phyloP scores from a whole-genome alignment of 2,329 filamentous ascomycete genomes.

The Sodiomyces alkalinus region DNA sequence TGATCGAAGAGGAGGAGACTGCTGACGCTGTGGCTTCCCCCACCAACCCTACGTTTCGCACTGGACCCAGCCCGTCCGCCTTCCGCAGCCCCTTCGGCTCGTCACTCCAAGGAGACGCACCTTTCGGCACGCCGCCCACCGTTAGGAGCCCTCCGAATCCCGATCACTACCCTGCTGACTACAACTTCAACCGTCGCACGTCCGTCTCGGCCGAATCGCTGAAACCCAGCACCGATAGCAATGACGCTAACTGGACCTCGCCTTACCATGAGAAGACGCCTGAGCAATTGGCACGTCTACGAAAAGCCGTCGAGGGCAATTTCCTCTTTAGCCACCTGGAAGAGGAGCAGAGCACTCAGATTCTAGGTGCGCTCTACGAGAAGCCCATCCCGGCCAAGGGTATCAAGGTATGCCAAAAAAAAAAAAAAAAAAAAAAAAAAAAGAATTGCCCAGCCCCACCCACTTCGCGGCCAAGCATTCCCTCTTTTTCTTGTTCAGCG shows the following conservation, averaged over 20 bases:
- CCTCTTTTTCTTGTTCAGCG: not conserved
- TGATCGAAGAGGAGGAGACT: slow-evolving; percentile 80
- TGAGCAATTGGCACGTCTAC: slow-evolving; percentile 69
- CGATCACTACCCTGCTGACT: slow-evolving; percentile 75
- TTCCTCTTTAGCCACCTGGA: slow-evolving; percentile 92
- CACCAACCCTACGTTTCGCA: slow-evolving; percentile 48
- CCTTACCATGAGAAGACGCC: slow-evolving; percentile 69
- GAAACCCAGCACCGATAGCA: slow-evolving; percentile 69
- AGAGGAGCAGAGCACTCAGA: slow-evolving; percentile 77
- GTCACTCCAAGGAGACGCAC: slow-evolving; percentile 24
- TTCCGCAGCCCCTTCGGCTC: slow-evolving; percentile 1
- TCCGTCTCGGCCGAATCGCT: slow-evolving; percentile 95
- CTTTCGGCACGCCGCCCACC: slow-evolving; percentile 28
- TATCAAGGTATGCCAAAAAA: slow-evolving; percentile 39
- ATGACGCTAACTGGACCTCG: slow-evolving; percentile 75
- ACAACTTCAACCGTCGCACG: slow-evolving; percentile 83
- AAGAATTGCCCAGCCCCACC: too few relatives aligned
- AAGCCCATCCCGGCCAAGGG: slow-evolving; percentile 90
- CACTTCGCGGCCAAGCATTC: not conserved
- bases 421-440: too few relatives aligned
- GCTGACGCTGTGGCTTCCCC: slow-evolving; percentile 62
- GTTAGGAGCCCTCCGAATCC: slow-evolving; percentile 34
- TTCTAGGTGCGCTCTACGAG: slow-evolving; percentile 81
- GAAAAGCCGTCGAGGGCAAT: slow-evolving; percentile 70
- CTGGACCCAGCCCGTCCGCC: slow-evolving; percentile 18